Evolutionary conservation across 257 asterid genomes (phyloP), one percentile per base, ranked within the genome.

Genomic region (Marsdenia floribunda): DNA sequence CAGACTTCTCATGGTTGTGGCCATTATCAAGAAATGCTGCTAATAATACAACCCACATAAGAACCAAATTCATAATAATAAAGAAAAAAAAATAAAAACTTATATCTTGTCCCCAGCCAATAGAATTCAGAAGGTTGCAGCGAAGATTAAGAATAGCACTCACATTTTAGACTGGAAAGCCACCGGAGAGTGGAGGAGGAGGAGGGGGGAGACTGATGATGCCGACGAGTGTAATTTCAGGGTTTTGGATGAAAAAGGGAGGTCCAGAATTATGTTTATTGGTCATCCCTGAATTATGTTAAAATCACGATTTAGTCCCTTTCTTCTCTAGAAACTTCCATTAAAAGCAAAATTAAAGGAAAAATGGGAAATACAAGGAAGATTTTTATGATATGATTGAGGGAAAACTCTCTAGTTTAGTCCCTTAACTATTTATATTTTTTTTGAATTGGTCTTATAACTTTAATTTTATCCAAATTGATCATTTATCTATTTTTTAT

Each of bases 1-100:
- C 90, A 91, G 84, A 83, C 87, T 90, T 83, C 89, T 86, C 61
- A 55, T 55, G 61, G 61, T 55, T 70, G 87, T 4, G 2, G 91
- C 61, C 61, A 55, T 55, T 21, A 54, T 54, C 26, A 55, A 55
- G 12, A 21, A 19, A 55, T 55, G 10, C 29, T 55, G 61, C 61
- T 2, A 55, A 55, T 55, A 55, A 55, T 55, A 55, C 29, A 55
- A 55, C 18, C 21, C 61, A n/a, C 29, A 55, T 6, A 55, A 55
- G 29, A 55, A 55, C 21, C 61, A 55, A 55, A 21, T 54, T 55
- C 61, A 55, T 40, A 4, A 40, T 40, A 40, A 40, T 4, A 54
- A 8, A 19, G 24, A 18, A 53, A 52, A 12, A 52, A 2, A 16
- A 3, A n/a, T n/a, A n/a, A n/a, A n/a, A n/a, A n/a, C n/a, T n/a